These are phyloP conservation scores for Phytophthora agathidicida DNA, from an alignment of 352 stramenopile species.

Conservation along the genomic window DNA sequence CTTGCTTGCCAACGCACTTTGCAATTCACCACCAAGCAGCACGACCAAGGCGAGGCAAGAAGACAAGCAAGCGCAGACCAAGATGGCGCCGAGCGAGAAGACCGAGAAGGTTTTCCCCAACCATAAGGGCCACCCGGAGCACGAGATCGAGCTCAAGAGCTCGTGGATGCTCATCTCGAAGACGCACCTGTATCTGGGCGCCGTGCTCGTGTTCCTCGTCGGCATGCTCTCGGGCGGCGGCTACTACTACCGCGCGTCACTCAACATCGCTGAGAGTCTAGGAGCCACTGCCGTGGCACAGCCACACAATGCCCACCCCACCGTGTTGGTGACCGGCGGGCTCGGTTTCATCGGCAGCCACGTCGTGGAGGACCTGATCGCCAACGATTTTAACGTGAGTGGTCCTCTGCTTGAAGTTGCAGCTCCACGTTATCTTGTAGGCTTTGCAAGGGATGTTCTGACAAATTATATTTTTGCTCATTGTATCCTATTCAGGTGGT, in stretches of 20 bases:
- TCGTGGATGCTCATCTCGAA: constrained; percentile 79
- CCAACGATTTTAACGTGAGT: constrained; percentile 74
- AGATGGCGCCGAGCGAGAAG: constrained; percentile 23
- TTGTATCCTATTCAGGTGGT: constrained; percentile 51
- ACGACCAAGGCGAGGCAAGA: too few relatives aligned
- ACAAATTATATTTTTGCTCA: neutral
- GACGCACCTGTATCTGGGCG: constrained; percentile 69
- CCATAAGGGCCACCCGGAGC: constrained; percentile 47
- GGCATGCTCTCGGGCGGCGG: constrained; percentile 69
- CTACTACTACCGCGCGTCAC: constrained; percentile 51
- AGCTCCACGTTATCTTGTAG: neutral
- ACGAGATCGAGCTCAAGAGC: constrained; percentile 54
- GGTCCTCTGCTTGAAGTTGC: neutral
- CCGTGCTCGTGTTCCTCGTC: constrained; percentile 65
- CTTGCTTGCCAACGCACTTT: constrained; percentile 28
- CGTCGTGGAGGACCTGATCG: constrained; percentile 79
- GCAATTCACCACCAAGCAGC: constrained; percentile 38
- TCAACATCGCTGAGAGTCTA: constrained; percentile 30
- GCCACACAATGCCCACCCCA: constrained; percentile 37
- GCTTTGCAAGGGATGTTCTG: constrained; percentile 5
- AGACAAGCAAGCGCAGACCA: constrained; percentile 22
- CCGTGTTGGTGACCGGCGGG: constrained; percentile 79
- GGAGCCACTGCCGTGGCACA: constrained; percentile 26
- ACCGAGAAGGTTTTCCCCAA: constrained; percentile 39
- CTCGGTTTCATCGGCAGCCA: constrained; percentile 88